A percentile compares a stretch with the other conserved stretches of the same genome.
phyloP scores from a whole-genome alignment of 2,329 filamentous ascomycete species.

The Graphilbum ipis-grandicollis region DNA sequence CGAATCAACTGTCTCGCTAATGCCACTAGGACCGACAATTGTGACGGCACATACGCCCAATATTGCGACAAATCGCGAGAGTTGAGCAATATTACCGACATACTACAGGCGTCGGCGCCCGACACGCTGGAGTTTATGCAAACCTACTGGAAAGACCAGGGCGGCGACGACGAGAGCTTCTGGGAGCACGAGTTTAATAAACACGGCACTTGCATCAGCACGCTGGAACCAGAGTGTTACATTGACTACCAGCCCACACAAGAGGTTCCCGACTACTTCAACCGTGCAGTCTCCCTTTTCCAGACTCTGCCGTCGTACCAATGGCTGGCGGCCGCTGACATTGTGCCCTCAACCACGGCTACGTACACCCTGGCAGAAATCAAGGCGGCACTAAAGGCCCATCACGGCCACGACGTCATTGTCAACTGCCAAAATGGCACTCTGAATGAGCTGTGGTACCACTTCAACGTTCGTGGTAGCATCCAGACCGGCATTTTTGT shows the following conservation, averaged over 20 bases:
- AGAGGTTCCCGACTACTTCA: slow-evolving; percentile 47
- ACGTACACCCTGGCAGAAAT: slow-evolving; percentile 35
- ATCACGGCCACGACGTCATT: slow-evolving; percentile 38
- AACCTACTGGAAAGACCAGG: slow-evolving; percentile 44
- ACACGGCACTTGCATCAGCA: slow-evolving; percentile 50
- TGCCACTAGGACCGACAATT: slow-evolving; percentile 23
- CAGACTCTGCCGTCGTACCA: slow-evolving; percentile 38
- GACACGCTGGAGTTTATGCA: slow-evolving; percentile 50
- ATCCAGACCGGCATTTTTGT: slow-evolving; percentile 35
- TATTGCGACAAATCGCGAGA: slow-evolving; percentile 50
- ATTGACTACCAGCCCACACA: slow-evolving; percentile 35
- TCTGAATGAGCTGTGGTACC: slow-evolving; percentile 49
- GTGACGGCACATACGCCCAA: slow-evolving; percentile 41
- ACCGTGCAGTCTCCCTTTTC: slow-evolving; percentile 41
- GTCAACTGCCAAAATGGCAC: slow-evolving; percentile 38
- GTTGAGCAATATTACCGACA: slow-evolving; percentile 46
- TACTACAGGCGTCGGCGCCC: slow-evolving; percentile 29
- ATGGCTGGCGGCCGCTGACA: slow-evolving; percentile 35
- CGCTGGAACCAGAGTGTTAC: slow-evolving; percentile 48
- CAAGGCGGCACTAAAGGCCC: slow-evolving; percentile 27
- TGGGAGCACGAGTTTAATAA: slow-evolving; percentile 54
- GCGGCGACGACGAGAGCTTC: slow-evolving; percentile 37
- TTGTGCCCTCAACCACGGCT: slow-evolving; percentile 40
- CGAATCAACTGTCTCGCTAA: background rate
- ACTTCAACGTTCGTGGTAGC: slow-evolving; percentile 31